Evolutionary conservation across 2,329 filamentous ascomycete species (phyloP).

Genomic region (Fusarium multiceps): DNA sequence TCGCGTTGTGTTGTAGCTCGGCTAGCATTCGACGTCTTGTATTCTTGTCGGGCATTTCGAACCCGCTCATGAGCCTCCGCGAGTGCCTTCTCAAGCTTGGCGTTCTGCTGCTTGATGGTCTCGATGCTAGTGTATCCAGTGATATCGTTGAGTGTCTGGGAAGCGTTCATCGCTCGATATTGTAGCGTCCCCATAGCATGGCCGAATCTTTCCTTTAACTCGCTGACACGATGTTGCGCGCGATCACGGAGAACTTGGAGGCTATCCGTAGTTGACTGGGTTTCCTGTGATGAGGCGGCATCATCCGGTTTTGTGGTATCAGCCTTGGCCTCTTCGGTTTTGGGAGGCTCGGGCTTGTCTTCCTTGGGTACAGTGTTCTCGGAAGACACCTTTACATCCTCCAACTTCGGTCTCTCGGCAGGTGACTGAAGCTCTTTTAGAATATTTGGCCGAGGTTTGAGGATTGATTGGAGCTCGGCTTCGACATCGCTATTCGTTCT

Average conservation of each 20-base stretch:
- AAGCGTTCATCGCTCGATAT: constrained; percentile 83
- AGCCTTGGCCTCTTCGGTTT: constrained; percentile 7
- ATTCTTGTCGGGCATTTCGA: constrained; percentile 76
- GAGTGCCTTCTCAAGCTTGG: constrained; percentile 70
- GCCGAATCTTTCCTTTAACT: constrained; percentile 51
- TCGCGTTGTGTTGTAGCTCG: constrained; percentile 93
- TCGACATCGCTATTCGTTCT: constrained; percentile 33
- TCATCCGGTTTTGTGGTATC: constrained; percentile 22
- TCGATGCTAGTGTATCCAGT: constrained; percentile 96
- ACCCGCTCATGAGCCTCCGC: constrained; percentile 72
- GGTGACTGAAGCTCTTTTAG: constrained; percentile 22
- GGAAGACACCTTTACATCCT: constrained; percentile 1
- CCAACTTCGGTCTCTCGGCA: constrained; percentile 16
- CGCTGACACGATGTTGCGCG: constrained; percentile 49
- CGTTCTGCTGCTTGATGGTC: constrained; percentile 81
- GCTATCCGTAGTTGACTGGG: constrained; percentile 28
- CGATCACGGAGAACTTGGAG: constrained; percentile 51
- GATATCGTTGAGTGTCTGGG: constrained; percentile 89
- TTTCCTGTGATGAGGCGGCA: constrained; percentile 9
- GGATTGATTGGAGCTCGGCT: constrained; percentile 35
- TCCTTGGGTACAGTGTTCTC: constrained; percentile 5
- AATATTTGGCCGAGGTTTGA: constrained; percentile 32
- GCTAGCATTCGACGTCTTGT: constrained; percentile 84
- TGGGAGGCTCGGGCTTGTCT: constrained; percentile 4
- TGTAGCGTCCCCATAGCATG: constrained; percentile 88